Conservation (phyloP, 345 rosid species). For the Balakata baccata region DNA sequence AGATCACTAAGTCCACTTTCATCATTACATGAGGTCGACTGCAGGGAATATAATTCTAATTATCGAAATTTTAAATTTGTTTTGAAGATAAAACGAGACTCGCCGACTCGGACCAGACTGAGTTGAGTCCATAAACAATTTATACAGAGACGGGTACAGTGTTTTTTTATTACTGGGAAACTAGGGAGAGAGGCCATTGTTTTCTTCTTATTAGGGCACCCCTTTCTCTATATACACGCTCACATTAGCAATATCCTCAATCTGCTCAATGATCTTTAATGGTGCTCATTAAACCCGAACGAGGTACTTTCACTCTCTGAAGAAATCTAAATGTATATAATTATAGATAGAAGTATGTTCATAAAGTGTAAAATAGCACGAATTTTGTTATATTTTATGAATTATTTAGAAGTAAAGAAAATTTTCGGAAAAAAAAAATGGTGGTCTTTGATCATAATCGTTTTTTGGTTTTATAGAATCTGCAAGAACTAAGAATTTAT, state of each 20-base stretch:
- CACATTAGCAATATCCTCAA: conserved; percentile 8
- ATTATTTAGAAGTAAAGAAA: neutral
- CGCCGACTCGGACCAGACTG: neutral
- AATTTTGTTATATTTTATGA: neutral
- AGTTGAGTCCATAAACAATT: neutral
- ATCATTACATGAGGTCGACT: neutral
- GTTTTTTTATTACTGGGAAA: neutral
- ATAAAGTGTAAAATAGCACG: neutral
- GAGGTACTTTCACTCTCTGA: neutral
- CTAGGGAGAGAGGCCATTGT: conserved; percentile 10
- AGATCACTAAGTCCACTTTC: no score
- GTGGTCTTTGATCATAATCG: neutral
- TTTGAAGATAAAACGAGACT: neutral
- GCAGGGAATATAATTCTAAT: neutral
- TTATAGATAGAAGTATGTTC: neutral
- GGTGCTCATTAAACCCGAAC: conserved; percentile 34
- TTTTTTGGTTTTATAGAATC: neutral
- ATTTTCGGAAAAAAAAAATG: no score
- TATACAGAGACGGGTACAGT: neutral
- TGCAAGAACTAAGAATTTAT: neutral
- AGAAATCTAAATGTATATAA: no score
- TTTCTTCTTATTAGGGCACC: conserved; percentile 24
- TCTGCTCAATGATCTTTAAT: conserved; percentile 15
- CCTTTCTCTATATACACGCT: conserved; percentile 16
- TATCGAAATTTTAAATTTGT: neutral